Percentiles rank a stretch among this genome's conserved stretches.
Conservation (phyloP, 1,284 basidiomycete species). For the Austropuccinia psidii region DNA sequence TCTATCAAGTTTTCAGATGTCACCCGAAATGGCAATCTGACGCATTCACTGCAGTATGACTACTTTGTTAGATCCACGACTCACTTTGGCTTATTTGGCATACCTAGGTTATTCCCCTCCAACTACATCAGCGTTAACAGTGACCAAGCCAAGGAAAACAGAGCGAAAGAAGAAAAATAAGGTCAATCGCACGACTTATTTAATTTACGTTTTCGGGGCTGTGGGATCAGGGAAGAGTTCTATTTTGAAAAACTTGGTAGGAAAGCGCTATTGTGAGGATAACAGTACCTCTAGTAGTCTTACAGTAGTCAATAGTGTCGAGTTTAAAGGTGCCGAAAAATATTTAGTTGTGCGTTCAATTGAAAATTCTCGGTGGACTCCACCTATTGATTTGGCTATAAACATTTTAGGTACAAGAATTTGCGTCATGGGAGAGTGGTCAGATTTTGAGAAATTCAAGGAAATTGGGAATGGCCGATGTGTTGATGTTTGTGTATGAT, state of each 20-base stretch:
- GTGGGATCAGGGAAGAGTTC: slow-evolving; percentile 93
- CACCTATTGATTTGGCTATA: background rate
- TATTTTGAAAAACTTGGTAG: slow-evolving; percentile 72
- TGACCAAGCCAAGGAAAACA: slow-evolving; percentile 59
- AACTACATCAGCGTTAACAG: slow-evolving; percentile 47
- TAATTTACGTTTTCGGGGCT: slow-evolving; percentile 88
- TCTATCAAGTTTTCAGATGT: background rate
- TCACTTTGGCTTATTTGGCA: slow-evolving; percentile 89
- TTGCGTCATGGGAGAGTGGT: slow-evolving; percentile 87
- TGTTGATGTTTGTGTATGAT: slow-evolving; percentile 92
- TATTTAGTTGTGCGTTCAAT: slow-evolving; percentile 71
- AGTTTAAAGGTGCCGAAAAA: slow-evolving; percentile 88
- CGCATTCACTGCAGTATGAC: slow-evolving; percentile 65
- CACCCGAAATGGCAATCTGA: slow-evolving; percentile 2
- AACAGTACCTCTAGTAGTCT: slow-evolving; percentile 18
- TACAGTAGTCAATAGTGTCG: slow-evolving; percentile 89
- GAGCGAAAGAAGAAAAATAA: slow-evolving; percentile 75
- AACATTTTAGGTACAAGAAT: slow-evolving; percentile 75
- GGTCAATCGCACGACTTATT: slow-evolving; percentile 77
- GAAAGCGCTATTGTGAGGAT: slow-evolving; percentile 44
- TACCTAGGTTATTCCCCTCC: slow-evolving; percentile 72
- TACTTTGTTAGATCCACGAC: slow-evolving; percentile 81
- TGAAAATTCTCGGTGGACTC: background rate
- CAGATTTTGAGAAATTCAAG: slow-evolving; percentile 81
- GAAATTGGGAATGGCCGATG: slow-evolving; percentile 84